Evolutionary conservation across 169 alveolate genomes (phyloP).

Genomic region (Plasmodium adleri): DNA sequence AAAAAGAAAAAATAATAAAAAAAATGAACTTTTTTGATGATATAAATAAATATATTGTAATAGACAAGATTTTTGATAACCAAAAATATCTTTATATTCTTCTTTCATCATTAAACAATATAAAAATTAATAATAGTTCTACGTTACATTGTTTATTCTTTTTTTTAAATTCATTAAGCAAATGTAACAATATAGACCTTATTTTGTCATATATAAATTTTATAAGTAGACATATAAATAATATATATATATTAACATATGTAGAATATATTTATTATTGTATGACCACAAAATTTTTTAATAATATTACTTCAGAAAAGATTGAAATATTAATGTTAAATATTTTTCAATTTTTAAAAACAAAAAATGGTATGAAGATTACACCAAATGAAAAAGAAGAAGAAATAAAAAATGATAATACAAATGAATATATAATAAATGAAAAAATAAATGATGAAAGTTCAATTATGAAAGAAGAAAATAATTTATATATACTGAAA

Average conservation of each 20-base stretch:
- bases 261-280: conserved; percentile 29
- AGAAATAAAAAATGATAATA: too few species aligned
- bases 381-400: too few species aligned
- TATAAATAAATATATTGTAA: conserved; percentile 7
- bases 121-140: conserved; percentile 1
- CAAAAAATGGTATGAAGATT: not conserved
- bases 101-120: not conserved
- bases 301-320: conserved; percentile 15
- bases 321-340: conserved; percentile 14
- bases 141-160: not conserved
- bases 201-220: conserved; percentile 15
- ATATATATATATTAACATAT: conserved; percentile 45
- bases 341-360: conserved; percentile 7
- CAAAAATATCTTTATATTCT: conserved; percentile 7
- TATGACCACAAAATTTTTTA: not conserved
- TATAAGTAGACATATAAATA: conserved; percentile 20
- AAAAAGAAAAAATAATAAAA: not conserved
- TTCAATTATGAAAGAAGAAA: not conserved
- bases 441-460: not conserved
- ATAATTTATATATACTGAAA: not conserved
- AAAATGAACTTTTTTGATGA: conserved; percentile 5
- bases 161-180: conserved; percentile 27
- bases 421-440: not conserved
- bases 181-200: conserved; percentile 1
- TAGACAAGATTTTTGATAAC: not conserved